Evolutionary conservation across 1,139 yeast species (phyloP), one percentile per base, ranked within the genome.

Genomic region (Geotrichum aggregatum): DNA sequence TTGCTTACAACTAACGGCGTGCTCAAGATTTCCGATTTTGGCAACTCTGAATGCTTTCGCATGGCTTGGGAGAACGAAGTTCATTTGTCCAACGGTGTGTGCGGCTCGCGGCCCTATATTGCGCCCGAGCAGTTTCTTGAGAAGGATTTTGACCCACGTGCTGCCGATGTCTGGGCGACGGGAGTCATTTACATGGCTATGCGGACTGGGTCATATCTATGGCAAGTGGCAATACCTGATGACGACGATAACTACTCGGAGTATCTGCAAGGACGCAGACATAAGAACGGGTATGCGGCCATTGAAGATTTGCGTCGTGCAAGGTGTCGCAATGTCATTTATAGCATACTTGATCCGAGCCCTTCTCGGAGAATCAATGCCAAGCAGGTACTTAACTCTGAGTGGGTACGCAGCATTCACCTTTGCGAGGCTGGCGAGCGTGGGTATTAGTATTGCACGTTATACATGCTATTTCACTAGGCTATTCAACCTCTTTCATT

Each of bases 151-250:
- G 98, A 92, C 66, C 94, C 98, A 1, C 73, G 98, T 44, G 81
- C 92, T 16, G 94, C 89, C 8, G 98, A 92, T 69, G 82, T 92
- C 47, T 92, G 98, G 98, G 86, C 98, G 0, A 85, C 95, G 68
- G 98, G 98, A 49, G 94, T 92, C 19, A 87, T 92, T 44, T 92
- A 91, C 69, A 89, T 92, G 97, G 97, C 96, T 6, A 91, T 92
- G 98, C 77, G 98, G 64, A 87, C 96, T 0, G 98, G 98, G 1
- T 77, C 96, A 53, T 96, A 91, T 63, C 71, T 92, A 54, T 92
- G 98, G 98, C 83, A 85, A 61, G 73, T 83, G 54, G 97, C 98
- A 1, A 81, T 80, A 57, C 64, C 66, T 26, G 77, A 75, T 44
- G 87, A 82, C 50, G 98, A 92, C 67, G 94, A 84, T 60, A 87